Conservation (phyloP, 139 green algal species). For the Medakamo hakoo region DNA sequence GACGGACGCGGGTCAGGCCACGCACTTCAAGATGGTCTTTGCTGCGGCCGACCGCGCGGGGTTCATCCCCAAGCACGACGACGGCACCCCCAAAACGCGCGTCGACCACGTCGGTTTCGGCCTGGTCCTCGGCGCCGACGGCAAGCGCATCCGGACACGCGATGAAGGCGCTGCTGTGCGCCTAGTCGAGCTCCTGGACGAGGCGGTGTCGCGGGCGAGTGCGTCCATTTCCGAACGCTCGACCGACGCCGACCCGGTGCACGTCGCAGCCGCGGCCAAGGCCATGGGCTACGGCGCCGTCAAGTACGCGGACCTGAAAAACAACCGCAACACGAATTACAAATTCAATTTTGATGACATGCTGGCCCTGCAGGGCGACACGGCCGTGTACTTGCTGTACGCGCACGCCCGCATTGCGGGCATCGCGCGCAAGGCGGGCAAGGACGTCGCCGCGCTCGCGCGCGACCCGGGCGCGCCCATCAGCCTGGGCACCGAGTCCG, state of each 20-base stretch:
- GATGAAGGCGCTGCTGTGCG: conserved; percentile 41
- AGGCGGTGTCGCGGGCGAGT: conserved; percentile 61
- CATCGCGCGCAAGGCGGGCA: conserved; percentile 58
- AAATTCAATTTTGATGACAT: conserved; percentile 89
- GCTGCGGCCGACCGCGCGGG: conserved; percentile 47
- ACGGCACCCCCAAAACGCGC: conserved; percentile 11
- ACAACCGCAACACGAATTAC: conserved; percentile 89
- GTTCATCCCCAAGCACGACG: conserved; percentile 30
- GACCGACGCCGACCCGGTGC: neutral
- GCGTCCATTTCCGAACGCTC: conserved; percentile 40
- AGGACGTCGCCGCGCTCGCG: conserved; percentile 37
- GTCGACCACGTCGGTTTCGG: conserved; percentile 92
- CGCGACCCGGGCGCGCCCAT: conserved; percentile 13
- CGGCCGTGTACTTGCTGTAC: conserved; percentile 96
- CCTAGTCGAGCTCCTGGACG: conserved; percentile 90
- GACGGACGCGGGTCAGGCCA: conserved; percentile 78
- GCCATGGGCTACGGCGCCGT: conserved; percentile 89
- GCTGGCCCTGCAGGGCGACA: conserved; percentile 87
- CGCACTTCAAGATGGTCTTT: conserved; percentile 90
- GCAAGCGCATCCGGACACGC: conserved; percentile 72
- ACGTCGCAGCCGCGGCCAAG: conserved; percentile 46
- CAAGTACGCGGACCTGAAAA: conserved; percentile 97
- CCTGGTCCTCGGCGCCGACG: conserved; percentile 89
- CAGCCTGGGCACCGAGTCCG: conserved; percentile 19
- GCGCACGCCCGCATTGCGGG: conserved; percentile 78